Evolutionary conservation across 2,329 filamentous ascomycete genomes (phyloP).

Genomic region (Aspergillus tubingensis): DNA sequence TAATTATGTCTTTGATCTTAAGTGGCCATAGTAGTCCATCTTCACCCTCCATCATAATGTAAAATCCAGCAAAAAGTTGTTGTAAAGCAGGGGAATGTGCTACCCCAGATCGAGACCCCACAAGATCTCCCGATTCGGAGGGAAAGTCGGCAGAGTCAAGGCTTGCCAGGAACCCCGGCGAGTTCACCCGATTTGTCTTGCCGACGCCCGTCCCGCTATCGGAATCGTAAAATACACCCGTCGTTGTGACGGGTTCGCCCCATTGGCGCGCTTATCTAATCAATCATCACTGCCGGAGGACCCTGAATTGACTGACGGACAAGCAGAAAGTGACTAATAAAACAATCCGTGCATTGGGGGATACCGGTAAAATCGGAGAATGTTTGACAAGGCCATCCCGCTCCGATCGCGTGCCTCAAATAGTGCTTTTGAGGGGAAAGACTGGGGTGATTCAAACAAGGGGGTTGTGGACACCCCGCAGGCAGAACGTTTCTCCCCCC

Average conservation of each 20-base stretch:
- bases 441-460: not conserved
- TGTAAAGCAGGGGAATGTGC: not conserved
- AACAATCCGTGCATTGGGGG: not conserved
- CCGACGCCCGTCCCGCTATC: slow-evolving; percentile 10
- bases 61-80: too few relatives aligned
- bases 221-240: slow-evolving; percentile 13
- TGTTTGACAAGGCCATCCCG: not conserved
- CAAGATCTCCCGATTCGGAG: not conserved
- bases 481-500: slow-evolving; percentile 6
- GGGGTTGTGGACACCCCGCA: slow-evolving; percentile 2
- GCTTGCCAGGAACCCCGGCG: not conserved
- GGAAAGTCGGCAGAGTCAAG: not conserved
- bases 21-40: too few relatives aligned
- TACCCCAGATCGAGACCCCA: slow-evolving; percentile 7
- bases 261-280: not conserved
- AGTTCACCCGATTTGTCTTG: slow-evolving; percentile 8
- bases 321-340: too few relatives aligned
- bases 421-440: not conserved
- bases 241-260: not conserved
- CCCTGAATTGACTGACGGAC: not conserved
- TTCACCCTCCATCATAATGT: too few relatives aligned
- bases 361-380: not conserved
- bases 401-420: not conserved
- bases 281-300: not conserved
- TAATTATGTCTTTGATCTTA: too few relatives aligned